Evolutionary conservation across 2,329 filamentous ascomycete species (phyloP).

Genomic region (Zymoseptoria passerinii): DNA sequence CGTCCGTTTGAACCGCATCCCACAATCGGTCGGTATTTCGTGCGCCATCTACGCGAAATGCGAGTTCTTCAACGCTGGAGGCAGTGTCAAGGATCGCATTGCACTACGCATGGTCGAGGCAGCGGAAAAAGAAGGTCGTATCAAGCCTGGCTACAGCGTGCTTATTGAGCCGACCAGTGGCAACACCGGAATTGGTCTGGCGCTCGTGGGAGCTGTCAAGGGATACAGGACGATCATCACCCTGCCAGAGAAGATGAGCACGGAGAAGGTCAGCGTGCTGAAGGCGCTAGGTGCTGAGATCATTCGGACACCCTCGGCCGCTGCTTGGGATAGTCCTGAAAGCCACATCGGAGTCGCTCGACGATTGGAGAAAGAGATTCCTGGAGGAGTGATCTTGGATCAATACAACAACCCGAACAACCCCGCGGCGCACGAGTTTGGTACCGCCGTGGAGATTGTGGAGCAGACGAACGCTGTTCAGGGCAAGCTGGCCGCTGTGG

Average conservation of each 20-base stretch:
- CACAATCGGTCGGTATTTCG: constrained; percentile 80
- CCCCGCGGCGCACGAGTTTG: constrained; percentile 83
- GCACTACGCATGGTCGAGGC: constrained; percentile 96
- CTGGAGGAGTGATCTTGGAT: constrained; percentile 93
- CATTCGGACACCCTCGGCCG: constrained; percentile 92
- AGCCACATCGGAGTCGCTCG: constrained; percentile 93
- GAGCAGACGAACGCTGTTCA: constrained; percentile 56
- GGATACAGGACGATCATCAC: constrained; percentile 99
- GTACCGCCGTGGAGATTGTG: constrained; percentile 96
- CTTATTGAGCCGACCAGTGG: constrained; percentile 96
- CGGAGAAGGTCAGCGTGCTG: constrained; percentile 92
- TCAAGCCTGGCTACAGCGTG: constrained; percentile 86
- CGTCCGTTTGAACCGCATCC: constrained; percentile 85
- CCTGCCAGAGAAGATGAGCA: constrained; percentile 97
- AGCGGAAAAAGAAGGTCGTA: constrained; percentile 81
- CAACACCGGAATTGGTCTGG: constrained; percentile 95
- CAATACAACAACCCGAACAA: constrained; percentile 92
- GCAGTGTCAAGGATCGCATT: constrained; percentile 87
- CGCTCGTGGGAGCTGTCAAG: constrained; percentile 89
- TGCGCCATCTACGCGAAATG: constrained; percentile 43
- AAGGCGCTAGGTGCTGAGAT: constrained; percentile 93
- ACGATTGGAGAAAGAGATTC: constrained; percentile 86
- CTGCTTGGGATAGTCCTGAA: constrained; percentile 88
- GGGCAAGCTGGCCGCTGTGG: constrained; percentile 71
- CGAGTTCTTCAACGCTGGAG: constrained; percentile 53